Evolutionary conservation across 345 rosid genomes (phyloP).

Genomic region (Aethionema arabicum): DNA sequence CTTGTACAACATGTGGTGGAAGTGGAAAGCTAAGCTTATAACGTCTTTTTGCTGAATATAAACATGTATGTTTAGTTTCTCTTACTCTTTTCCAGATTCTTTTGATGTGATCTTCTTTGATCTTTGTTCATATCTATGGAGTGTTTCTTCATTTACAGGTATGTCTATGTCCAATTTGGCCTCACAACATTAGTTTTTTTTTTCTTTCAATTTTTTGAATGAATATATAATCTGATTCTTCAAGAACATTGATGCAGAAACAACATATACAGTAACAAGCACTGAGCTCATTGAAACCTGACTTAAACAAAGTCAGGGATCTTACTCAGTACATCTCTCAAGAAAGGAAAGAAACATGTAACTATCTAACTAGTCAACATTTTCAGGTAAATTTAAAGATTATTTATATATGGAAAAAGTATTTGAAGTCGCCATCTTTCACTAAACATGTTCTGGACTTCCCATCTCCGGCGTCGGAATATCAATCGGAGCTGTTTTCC

Average conservation of each 20-base stretch:
- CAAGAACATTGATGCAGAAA: not conserved
- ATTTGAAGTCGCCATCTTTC: not conserved
- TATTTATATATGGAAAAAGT: constrained; percentile 4
- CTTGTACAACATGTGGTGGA: constrained; percentile 70
- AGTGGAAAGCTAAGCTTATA: constrained; percentile 63
- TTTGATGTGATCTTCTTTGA: constrained; percentile 13
- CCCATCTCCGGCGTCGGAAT: constrained; percentile 47
- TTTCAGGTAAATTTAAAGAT: not conserved
- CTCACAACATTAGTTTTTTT: constrained; percentile 21
- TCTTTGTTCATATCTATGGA: constrained; percentile 1
- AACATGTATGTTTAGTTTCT: constrained; percentile 17
- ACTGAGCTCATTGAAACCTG: constrained; percentile 18
- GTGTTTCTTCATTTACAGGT: constrained; percentile 18
- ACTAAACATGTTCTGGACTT: constrained; percentile 52
- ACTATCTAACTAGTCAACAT: not conserved
- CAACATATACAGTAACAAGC: not conserved
- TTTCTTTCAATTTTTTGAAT: constrained; percentile 5
- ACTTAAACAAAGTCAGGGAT: constrained; percentile 2
- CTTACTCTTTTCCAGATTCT: constrained; percentile 16
- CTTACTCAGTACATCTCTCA: constrained; percentile 13
- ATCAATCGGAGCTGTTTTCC: constrained; percentile 41
- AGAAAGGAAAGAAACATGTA: not conserved
- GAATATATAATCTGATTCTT: not conserved
- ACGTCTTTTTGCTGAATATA: not conserved
- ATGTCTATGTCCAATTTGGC: constrained; percentile 4